These are phyloP conservation scores for Dichotomopilus funicola DNA, from an alignment of 2,329 filamentous ascomycete species.

Conservation along the genomic window DNA sequence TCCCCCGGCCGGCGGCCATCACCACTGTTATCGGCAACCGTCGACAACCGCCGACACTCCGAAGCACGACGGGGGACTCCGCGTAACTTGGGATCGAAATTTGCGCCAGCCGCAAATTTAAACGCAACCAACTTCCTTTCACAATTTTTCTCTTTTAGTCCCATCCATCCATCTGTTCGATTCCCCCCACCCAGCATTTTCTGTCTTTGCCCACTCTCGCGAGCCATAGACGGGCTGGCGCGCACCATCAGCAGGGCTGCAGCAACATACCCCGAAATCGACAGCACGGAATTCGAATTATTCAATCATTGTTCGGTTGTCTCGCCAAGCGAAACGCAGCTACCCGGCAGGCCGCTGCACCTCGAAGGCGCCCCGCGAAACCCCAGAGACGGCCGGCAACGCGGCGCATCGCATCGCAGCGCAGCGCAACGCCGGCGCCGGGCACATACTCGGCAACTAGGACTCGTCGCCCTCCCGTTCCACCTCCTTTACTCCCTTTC, in stretches of 20 bases:
- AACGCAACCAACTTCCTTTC: background rate
- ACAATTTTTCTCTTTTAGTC: background rate
- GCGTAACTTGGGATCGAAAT: background rate
- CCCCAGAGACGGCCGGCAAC: too few relatives aligned
- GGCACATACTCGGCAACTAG: too few relatives aligned
- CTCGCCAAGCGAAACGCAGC: slow-evolving; percentile 9
- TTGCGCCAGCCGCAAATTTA: background rate
- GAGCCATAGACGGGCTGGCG: background rate
- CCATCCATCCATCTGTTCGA: background rate
- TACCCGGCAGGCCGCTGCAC: slow-evolving; percentile 6
- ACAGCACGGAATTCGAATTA: background rate
- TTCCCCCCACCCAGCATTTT: background rate
- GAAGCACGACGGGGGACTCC: background rate
- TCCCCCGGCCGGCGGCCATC: too few relatives aligned
- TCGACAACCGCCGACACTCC: background rate
- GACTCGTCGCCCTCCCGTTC: too few relatives aligned
- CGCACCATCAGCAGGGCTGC: background rate
- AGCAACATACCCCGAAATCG: background rate
- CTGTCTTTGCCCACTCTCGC: background rate
- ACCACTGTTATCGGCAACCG: background rate
- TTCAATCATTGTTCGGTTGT: slow-evolving; percentile 2
- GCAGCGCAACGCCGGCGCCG: too few relatives aligned
- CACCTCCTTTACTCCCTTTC: too few relatives aligned
- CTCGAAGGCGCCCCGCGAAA: background rate
- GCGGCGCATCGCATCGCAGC: too few relatives aligned